A percentile compares a stretch with the other conserved stretches of the same genome.
Conservation (phyloP, 2,329 filamentous ascomycete species). For the Dendryphion nanum region DNA sequence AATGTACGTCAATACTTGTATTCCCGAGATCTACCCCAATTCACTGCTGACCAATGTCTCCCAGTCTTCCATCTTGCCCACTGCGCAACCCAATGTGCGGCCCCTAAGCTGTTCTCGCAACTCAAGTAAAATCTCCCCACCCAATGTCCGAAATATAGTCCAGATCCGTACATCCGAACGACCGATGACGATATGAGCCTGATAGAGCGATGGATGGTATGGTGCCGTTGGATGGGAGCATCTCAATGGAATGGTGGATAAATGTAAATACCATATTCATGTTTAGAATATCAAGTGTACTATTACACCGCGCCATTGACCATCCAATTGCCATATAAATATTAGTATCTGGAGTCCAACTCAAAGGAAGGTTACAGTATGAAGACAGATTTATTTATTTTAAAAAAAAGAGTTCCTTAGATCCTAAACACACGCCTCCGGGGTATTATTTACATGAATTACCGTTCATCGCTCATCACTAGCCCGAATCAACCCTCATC, state of each 20-base stretch:
- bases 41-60: conserved; percentile 13
- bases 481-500: background rate
- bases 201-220: background rate
- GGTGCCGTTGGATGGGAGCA: background rate
- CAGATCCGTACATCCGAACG: background rate
- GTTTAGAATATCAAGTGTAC: conserved; percentile 17
- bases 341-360: too few relatives aligned
- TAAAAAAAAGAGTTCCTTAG: too few relatives aligned
- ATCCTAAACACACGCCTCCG: too few relatives aligned
- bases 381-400: too few relatives aligned
- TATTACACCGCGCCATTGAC: conserved; percentile 4
- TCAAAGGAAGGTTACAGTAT: too few relatives aligned
- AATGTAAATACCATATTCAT: conserved; percentile 13
- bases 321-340: too few relatives aligned
- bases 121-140: conserved; percentile 11
- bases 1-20: conserved; percentile 69
- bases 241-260: conserved; percentile 5
- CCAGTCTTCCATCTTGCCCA: conserved; percentile 97
- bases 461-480: background rate
- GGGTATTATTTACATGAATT: too few relatives aligned
- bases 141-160: background rate
- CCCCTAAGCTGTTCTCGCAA: conserved; percentile 48
- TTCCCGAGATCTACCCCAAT: background rate
- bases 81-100: conserved; percentile 89
- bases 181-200: too few relatives aligned